Conservation (phyloP, 2,329 filamentous ascomycete species). For the Beauveria pseudobassiana region DNA sequence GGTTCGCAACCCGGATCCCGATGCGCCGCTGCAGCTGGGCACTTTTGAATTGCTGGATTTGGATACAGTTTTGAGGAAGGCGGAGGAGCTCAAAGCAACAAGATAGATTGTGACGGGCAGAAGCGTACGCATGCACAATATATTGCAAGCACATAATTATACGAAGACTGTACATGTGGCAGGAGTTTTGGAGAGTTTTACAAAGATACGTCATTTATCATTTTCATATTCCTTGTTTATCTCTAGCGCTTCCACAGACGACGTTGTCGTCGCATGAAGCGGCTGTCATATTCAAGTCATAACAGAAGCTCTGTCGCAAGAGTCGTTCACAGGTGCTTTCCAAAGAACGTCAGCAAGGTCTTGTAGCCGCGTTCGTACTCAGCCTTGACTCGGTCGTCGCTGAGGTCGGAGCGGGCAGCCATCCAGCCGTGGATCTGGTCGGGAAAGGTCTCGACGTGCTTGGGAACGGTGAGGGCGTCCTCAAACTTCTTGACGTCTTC, state of each 20-base stretch:
- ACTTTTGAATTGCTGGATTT: conserved; percentile 36
- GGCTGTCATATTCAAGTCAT: background rate
- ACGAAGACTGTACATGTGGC: no score
- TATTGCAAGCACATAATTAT: background rate
- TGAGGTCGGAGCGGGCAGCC: conserved; percentile 56
- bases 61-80: conserved; percentile 38
- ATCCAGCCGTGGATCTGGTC: conserved; percentile 70
- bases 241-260: background rate
- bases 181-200: background rate
- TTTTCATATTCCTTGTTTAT: background rate
- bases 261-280: background rate
- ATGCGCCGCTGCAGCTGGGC: conserved; percentile 32
- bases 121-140: background rate
- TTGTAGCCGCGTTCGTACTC: conserved; percentile 57
- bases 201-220: background rate
- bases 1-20: conserved; percentile 34
- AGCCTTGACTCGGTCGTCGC: conserved; percentile 47
- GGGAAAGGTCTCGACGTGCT: conserved; percentile 57
- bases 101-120: background rate
- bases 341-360: conserved; percentile 50
- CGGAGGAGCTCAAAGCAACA: conserved; percentile 23
- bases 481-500: conserved; percentile 51
- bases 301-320: background rate
- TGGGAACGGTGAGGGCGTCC: conserved; percentile 43
- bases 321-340: conserved; percentile 35